phyloP scores from a whole-genome alignment of 2,329 filamentous ascomycete species.

The Colletotrichum coccodes region DNA sequence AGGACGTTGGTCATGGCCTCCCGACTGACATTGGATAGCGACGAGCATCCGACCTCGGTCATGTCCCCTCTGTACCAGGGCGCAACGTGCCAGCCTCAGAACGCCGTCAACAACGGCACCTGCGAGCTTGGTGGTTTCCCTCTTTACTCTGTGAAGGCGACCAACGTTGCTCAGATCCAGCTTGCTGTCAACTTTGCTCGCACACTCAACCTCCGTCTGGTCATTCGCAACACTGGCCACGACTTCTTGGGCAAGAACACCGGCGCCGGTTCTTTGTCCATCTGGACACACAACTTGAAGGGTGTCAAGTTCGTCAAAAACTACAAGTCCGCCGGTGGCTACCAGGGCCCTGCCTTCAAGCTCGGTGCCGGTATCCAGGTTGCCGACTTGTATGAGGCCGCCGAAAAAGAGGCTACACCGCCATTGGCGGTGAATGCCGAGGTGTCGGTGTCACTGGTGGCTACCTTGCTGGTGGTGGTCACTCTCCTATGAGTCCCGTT shows the following conservation, averaged over 20 bases:
- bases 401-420: constrained; percentile 53
- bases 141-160: constrained; percentile 52
- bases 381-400: constrained; percentile 62
- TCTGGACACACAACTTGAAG: constrained; percentile 61
- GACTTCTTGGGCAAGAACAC: constrained; percentile 64
- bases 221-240: constrained; percentile 64
- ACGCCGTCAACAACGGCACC: constrained; percentile 36
- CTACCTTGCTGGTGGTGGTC: constrained; percentile 53
- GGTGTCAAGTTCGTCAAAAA: constrained; percentile 39
- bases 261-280: constrained; percentile 57
- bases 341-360: constrained; percentile 62
- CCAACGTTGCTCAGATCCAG: constrained; percentile 55
- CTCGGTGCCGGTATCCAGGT: constrained; percentile 65
- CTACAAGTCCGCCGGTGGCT: constrained; percentile 36
- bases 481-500: constrained; percentile 56
- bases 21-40: constrained; percentile 36
- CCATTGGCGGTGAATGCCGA: constrained; percentile 65
- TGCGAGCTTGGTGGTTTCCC: constrained; percentile 55
- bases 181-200: constrained; percentile 58
- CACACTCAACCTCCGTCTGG: constrained; percentile 57
- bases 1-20: neutral
- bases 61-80: constrained; percentile 53
- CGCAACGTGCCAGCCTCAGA: constrained; percentile 46
- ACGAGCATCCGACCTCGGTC: constrained; percentile 49
- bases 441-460: constrained; percentile 42